Conservation (phyloP, 805 yeast species). For the Hanseniaspora guilliermondii region DNA sequence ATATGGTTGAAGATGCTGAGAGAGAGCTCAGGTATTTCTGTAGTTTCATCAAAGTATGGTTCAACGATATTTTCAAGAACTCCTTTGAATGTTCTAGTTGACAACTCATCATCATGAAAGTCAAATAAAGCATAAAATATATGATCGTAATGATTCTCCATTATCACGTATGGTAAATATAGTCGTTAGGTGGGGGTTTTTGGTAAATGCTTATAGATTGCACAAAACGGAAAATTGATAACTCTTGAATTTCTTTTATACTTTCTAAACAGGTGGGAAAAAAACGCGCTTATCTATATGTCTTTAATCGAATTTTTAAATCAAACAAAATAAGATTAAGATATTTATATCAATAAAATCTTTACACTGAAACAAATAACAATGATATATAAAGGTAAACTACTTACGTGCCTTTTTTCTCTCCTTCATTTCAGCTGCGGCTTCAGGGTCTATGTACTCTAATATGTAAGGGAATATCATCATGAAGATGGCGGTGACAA, state of each 20-base stretch:
- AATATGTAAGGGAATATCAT: constrained; percentile 28
- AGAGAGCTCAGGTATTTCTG: neutral
- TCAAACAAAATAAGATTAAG: neutral
- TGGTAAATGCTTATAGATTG: neutral
- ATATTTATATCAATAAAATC: neutral
- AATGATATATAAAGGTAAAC: constrained; percentile 16
- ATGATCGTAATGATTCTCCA: neutral
- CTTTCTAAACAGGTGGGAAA: neutral
- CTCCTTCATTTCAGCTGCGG: constrained; percentile 27
- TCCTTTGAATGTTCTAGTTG: neutral
- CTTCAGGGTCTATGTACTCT: constrained; percentile 34
- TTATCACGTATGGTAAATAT: neutral
- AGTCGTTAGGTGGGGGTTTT: neutral
- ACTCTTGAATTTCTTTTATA: neutral
- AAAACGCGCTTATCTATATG: neutral
- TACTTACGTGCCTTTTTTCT: constrained; percentile 22
- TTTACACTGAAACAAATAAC: constrained; percentile 1
- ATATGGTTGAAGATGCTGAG: neutral
- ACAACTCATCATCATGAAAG: neutral
- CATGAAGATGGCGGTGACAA: constrained; percentile 23
- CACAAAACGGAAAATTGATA: neutral
- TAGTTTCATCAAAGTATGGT: neutral
- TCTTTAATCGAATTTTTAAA: neutral
- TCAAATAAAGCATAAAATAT: neutral
- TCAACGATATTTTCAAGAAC: neutral